Conservation (phyloP, 176 grass and related monocot species). For the Aegilops speltoides region DNA sequence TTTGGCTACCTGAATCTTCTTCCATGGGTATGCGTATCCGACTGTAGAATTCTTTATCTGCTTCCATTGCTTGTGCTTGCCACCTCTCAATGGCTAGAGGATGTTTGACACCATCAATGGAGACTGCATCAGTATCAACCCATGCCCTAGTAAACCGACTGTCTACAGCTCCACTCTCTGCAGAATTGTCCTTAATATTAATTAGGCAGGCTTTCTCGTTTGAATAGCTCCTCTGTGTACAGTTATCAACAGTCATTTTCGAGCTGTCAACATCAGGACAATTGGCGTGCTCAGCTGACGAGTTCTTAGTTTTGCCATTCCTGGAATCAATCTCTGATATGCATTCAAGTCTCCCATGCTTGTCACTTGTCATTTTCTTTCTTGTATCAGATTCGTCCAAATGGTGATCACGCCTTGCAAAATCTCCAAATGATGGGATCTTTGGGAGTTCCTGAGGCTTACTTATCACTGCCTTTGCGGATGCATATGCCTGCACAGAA, state of each 20-base stretch:
- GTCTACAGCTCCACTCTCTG: constrained; percentile 63
- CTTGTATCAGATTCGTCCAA: constrained; percentile 77
- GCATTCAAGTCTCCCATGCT: constrained; percentile 66
- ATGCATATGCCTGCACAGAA: constrained; percentile 84
- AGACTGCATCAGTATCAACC: constrained; percentile 83
- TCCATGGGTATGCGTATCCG: constrained; percentile 67
- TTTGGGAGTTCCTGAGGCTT: constrained; percentile 80
- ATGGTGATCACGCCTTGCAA: constrained; percentile 74
- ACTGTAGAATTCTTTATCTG: constrained; percentile 89
- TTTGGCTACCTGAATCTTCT: constrained; percentile 73
- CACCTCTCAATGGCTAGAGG: constrained; percentile 92
- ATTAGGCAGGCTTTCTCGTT: constrained; percentile 65
- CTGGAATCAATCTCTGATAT: constrained; percentile 70
- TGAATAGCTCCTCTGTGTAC: constrained; percentile 53
- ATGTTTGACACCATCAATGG: constrained; percentile 87
- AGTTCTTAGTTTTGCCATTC: constrained; percentile 67
- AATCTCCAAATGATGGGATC: constrained; percentile 93
- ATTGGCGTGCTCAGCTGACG: constrained; percentile 42
- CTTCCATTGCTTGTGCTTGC: constrained; percentile 94
- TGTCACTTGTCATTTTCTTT: constrained; percentile 56
- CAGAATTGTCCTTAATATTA: constrained; percentile 62
- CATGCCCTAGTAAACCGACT: constrained; percentile 76
- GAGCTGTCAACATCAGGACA: constrained; percentile 68
- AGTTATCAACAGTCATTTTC: constrained; percentile 69
- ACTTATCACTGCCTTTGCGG: constrained; percentile 73